These are phyloP conservation scores for Alternaria postmessia DNA, from an alignment of 2,329 filamentous ascomycete species.

Conservation along the genomic window DNA sequence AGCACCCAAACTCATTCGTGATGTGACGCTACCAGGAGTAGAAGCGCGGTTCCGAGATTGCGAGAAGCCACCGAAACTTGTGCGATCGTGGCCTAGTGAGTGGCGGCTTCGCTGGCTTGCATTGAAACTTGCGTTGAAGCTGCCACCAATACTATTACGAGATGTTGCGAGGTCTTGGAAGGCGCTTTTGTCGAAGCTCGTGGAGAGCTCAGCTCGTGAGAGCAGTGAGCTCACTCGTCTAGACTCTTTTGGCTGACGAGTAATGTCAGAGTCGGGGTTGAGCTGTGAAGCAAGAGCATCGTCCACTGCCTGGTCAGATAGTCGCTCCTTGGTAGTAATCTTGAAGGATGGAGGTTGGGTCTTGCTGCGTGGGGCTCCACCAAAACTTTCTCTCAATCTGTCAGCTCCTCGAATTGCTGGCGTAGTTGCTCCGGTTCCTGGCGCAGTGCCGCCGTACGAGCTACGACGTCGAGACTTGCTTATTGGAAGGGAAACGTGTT, in stretches of 20 bases:
- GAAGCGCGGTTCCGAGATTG: slow-evolving; percentile 62
- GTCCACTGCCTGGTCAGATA: slow-evolving; percentile 54
- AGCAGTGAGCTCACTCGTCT: slow-evolving; percentile 91
- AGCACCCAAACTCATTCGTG: slow-evolving; percentile 49
- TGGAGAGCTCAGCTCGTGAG: slow-evolving; percentile 84
- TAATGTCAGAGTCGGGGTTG: slow-evolving; percentile 58
- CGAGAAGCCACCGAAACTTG: slow-evolving; percentile 62
- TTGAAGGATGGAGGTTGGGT: slow-evolving; percentile 53
- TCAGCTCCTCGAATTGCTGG: slow-evolving; percentile 70
- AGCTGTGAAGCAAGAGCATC: slow-evolving; percentile 59
- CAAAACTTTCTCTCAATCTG: slow-evolving; percentile 79
- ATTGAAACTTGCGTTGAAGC: slow-evolving; percentile 57
- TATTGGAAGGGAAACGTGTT: slow-evolving; percentile 48
- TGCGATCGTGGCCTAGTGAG: slow-evolving; percentile 74
- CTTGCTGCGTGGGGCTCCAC: slow-evolving; percentile 58
- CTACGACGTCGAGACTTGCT: slow-evolving; percentile 68
- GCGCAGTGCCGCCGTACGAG: slow-evolving; percentile 64
- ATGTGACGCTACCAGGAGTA: slow-evolving; percentile 58
- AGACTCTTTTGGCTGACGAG: slow-evolving; percentile 66
- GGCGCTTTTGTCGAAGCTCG: slow-evolving; percentile 80
- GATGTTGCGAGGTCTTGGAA: slow-evolving; percentile 74
- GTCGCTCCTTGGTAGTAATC: slow-evolving; percentile 41
- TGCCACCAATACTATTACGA: slow-evolving; percentile 50
- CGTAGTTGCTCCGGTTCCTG: slow-evolving; percentile 76
- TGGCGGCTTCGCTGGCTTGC: slow-evolving; percentile 70